These are phyloP conservation scores for Aspergillus sclerotioniger DNA, from an alignment of 495 filamentous ascomycete genomes.

Conservation along the genomic window DNA sequence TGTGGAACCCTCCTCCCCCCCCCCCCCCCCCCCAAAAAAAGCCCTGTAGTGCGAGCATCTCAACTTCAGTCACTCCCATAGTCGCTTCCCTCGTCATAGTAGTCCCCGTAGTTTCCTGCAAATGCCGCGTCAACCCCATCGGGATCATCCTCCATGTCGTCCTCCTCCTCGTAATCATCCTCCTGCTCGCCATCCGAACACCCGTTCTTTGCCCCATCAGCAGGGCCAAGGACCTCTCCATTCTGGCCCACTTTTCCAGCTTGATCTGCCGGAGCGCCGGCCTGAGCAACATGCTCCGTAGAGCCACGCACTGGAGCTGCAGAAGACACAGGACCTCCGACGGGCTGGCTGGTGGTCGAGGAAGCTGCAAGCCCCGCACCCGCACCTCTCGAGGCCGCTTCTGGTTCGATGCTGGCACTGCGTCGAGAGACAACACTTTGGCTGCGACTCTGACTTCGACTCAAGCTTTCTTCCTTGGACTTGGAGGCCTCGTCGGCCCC, in stretches of 20 bases:
- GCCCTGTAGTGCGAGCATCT: too few species aligned
- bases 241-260: constrained; percentile 9
- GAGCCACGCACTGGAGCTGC: constrained; percentile 13
- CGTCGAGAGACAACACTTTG: constrained; percentile 38
- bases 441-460: constrained; percentile 39
- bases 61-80: constrained; percentile 33
- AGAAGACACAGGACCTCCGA: constrained; percentile 23
- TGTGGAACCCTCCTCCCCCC: background rate
- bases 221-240: constrained; percentile 23
- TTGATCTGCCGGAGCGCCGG: constrained; percentile 6
- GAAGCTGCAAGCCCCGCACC: constrained; percentile 21
- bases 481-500: constrained; percentile 27
- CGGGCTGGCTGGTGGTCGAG: constrained; percentile 17
- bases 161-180: constrained; percentile 33
- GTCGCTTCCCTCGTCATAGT: constrained; percentile 34
- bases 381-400: constrained; percentile 23
- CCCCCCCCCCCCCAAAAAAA: background rate
- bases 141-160: constrained; percentile 31
- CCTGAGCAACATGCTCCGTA: constrained; percentile 8
- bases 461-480: constrained; percentile 32
- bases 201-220: constrained; percentile 15
- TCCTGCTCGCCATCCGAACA: constrained; percentile 18
- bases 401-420: constrained; percentile 38
- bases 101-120: constrained; percentile 35
- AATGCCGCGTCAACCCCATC: constrained; percentile 43